These are phyloP conservation scores for Fusarium lateritium DNA, from an alignment of 2,329 filamentous ascomycete genomes.

Conservation along the genomic window DNA sequence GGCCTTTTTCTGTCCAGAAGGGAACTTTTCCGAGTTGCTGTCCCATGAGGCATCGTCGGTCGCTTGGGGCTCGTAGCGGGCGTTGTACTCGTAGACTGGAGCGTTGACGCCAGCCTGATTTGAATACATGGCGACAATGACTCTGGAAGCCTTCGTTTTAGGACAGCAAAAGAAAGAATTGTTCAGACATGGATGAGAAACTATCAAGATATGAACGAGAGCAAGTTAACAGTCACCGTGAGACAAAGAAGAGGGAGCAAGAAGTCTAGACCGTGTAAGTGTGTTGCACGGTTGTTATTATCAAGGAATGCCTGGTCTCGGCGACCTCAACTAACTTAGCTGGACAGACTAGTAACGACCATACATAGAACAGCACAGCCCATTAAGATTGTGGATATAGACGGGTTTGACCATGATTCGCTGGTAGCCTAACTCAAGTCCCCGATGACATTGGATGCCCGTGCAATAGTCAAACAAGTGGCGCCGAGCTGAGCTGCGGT, in stretches of 20 bases:
- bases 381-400: background rate
- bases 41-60: conserved; percentile 46
- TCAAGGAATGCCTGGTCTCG: conserved; percentile 17
- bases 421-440: conserved; percentile 4
- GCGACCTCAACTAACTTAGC: background rate
- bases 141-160: conserved; percentile 3
- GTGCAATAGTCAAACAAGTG: conserved; percentile 19
- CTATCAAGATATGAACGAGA: no score
- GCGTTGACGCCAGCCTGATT: conserved; percentile 34
- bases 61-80: conserved; percentile 45
- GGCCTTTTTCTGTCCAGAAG: conserved; percentile 29
- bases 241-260: background rate
- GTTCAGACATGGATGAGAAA: background rate
- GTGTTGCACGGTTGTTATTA: background rate
- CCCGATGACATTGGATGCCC: background rate
- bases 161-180: background rate
- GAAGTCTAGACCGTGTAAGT: background rate
- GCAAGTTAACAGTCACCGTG: background rate
- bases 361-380: conserved; percentile 17
- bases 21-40: conserved; percentile 24
- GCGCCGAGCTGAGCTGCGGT: conserved; percentile 14
- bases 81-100: conserved; percentile 28
- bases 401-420: conserved; percentile 3
- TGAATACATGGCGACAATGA: conserved; percentile 39
- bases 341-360: conserved; percentile 2